Conservation (phyloP, 2,329 filamentous ascomycete species). For the Westerdykella sp. region DNA sequence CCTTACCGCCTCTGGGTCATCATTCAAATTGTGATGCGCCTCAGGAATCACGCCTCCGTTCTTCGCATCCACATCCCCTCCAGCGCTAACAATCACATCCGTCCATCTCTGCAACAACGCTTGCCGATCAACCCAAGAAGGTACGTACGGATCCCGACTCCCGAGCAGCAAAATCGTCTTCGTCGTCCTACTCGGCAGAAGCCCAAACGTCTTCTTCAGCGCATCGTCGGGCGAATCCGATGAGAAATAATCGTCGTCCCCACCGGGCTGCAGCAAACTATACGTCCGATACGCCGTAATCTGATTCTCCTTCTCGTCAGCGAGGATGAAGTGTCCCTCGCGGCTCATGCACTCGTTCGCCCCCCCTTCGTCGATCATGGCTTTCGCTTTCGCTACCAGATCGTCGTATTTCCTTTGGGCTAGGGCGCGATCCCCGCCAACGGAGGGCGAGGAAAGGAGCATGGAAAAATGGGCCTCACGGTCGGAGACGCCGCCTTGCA, state of each 20-base stretch:
- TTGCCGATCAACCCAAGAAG: slow-evolving; percentile 52
- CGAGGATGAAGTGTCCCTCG: slow-evolving; percentile 25
- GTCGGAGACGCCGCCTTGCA: slow-evolving; percentile 77
- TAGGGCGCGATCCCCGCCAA: slow-evolving; percentile 28
- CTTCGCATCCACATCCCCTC: slow-evolving; percentile 44
- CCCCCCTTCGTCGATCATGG: slow-evolving; percentile 51
- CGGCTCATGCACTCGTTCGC: slow-evolving; percentile 51
- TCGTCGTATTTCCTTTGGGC: slow-evolving; percentile 21
- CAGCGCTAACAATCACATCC: slow-evolving; percentile 37
- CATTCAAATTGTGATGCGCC: slow-evolving; percentile 49
- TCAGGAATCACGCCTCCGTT: slow-evolving; percentile 46
- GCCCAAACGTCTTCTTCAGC: slow-evolving; percentile 60
- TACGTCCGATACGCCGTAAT: slow-evolving; percentile 55
- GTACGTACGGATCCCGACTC: slow-evolving; percentile 60
- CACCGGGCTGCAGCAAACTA: slow-evolving; percentile 52
- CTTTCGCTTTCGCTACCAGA: slow-evolving; percentile 44
- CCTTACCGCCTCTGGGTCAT: slow-evolving; percentile 43
- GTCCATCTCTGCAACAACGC: slow-evolving; percentile 55
- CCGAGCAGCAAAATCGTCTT: slow-evolving; percentile 61
- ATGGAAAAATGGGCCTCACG: slow-evolving; percentile 53
- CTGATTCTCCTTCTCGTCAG: slow-evolving; percentile 34
- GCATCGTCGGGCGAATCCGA: slow-evolving; percentile 60
- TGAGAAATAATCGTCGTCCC: slow-evolving; percentile 86
- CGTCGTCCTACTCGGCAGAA: slow-evolving; percentile 41
- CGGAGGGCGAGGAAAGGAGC: slow-evolving; percentile 12